Conservation (phyloP, 805 yeast species). For the Teunomyces tritomae region DNA sequence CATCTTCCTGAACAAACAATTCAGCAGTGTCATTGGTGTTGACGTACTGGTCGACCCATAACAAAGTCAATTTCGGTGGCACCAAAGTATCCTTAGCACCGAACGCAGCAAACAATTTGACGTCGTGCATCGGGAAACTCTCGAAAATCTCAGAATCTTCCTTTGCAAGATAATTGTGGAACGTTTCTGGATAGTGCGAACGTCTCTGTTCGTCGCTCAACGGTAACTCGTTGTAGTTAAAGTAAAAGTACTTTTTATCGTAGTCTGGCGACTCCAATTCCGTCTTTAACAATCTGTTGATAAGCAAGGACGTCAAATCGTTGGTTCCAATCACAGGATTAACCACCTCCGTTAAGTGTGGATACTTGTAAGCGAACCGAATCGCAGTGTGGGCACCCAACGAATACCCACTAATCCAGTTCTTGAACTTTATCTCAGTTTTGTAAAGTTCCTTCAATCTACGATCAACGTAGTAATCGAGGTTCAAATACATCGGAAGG, state of each 20-base stretch:
- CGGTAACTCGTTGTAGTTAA: constrained; percentile 31
- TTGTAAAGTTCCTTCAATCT: constrained; percentile 12
- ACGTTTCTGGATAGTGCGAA: constrained; percentile 23
- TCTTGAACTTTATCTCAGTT: constrained; percentile 25
- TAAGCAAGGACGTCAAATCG: constrained; percentile 43
- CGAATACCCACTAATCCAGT: constrained; percentile 49
- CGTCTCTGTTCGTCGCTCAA: constrained; percentile 25
- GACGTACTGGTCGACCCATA: constrained; percentile 31
- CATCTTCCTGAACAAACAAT: constrained; percentile 27
- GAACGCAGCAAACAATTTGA: constrained; percentile 36
- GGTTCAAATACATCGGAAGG: constrained; percentile 40
- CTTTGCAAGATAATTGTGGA: constrained; percentile 27
- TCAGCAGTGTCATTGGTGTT: constrained; percentile 23
- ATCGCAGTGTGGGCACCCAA: constrained; percentile 59
- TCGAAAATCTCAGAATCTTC: constrained; percentile 34
- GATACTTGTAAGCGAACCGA: constrained; percentile 39
- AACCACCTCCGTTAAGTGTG: constrained; percentile 36
- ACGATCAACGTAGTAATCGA: constrained; percentile 25
- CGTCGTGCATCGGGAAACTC: constrained; percentile 26
- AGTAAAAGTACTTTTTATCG: constrained; percentile 31
- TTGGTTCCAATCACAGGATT: constrained; percentile 54
- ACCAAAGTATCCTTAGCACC: constrained; percentile 37
- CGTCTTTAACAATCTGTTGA: constrained; percentile 34
- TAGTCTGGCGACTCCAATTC: constrained; percentile 15
- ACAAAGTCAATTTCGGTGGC: constrained; percentile 29